Evolutionary conservation across 768 basidiomycete genomes (phyloP), one percentile per base, ranked within the genome.

Genomic region (Neoboletus brunneissimus): DNA sequence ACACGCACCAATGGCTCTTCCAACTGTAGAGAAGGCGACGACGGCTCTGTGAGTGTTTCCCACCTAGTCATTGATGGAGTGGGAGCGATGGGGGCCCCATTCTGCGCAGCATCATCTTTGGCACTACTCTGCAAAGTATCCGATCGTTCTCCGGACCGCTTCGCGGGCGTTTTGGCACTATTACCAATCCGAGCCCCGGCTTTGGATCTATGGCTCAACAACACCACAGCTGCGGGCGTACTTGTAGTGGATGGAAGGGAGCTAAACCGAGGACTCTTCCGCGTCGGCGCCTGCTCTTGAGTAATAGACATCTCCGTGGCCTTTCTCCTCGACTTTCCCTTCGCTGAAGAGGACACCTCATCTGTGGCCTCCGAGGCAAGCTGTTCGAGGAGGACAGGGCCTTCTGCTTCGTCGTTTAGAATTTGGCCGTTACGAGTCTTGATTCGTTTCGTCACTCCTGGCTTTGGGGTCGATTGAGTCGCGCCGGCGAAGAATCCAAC

Each of bases 381-480:
- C 57, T 68, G 50, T 51, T 67, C 55, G 11, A 71, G 40, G 34
- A 58, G 60, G 47, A 69, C 55, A 25, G 69, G 69, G 1, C 11
- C 52, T 49, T 73, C 67, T n/a, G 53, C 55, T 29, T 56, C 65
- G 41, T 58, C 56, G 51, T 64, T 56, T n/a, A 58, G 66, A 35
- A 69, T 54, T 51, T 66, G 72, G 1, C 77, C 77, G 47, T 66
- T 57, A 18, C 78, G 75, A 46, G 72, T 69, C 69, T 74, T 81
- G 73, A 79, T 80, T 48, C 76, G 73, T 45, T 71, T 73, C 15
- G 72, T 55, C 12, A 77, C 66, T 10, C 76, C 73, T 6, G 71
- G 69, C 20, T 67, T 71, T 53, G 71, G 68, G 0, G 64, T 68
- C 22, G 61, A 57, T 18, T 54, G 66, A 48, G 54, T 44, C 9